Evolutionary conservation across 371 early-diverging fungal genomes (phyloP).

Genomic region (Mortierella sp.): DNA sequence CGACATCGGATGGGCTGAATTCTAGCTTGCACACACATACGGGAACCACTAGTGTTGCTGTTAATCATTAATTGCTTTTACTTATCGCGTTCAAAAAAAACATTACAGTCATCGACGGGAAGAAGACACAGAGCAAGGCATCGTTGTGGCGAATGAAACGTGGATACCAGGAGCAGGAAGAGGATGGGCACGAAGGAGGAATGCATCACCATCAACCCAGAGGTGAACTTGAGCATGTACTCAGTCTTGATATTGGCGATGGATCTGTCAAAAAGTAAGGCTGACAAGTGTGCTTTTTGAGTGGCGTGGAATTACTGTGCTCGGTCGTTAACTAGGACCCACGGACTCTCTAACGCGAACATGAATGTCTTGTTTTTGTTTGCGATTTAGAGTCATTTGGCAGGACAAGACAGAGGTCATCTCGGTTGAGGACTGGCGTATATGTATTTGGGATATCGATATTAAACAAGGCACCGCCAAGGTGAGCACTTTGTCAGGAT

Average conservation of each 20-base stretch:
- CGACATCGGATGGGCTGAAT: background rate
- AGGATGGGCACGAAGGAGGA: slow-evolving; percentile 31
- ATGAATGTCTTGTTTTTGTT: background rate
- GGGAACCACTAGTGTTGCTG: too few relatives aligned
- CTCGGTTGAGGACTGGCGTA: slow-evolving; percentile 54
- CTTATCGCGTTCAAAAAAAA: background rate
- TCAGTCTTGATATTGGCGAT: slow-evolving; percentile 47
- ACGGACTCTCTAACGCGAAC: background rate
- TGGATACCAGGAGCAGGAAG: slow-evolving; percentile 18
- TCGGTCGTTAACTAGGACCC: background rate
- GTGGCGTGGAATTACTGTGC: too few relatives aligned
- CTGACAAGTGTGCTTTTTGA: background rate
- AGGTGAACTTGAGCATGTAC: slow-evolving; percentile 51
- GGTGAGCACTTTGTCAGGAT: slow-evolving; percentile 9
- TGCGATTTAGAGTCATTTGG: slow-evolving; percentile 43
- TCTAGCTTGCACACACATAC: background rate
- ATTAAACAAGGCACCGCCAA: slow-evolving; percentile 47
- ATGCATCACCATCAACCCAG: slow-evolving; percentile 38
- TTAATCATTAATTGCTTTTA: background rate
- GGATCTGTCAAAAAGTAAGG: slow-evolving; percentile 52
- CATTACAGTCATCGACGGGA: slow-evolving; percentile 41
- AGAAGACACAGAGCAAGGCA: slow-evolving; percentile 49
- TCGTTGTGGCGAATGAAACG: slow-evolving; percentile 54
- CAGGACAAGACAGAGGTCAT: slow-evolving; percentile 54
- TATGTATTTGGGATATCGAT: slow-evolving; percentile 55